Evolutionary conservation across 805 yeast genomes (phyloP).

Genomic region (Candida fluviatilis): DNA sequence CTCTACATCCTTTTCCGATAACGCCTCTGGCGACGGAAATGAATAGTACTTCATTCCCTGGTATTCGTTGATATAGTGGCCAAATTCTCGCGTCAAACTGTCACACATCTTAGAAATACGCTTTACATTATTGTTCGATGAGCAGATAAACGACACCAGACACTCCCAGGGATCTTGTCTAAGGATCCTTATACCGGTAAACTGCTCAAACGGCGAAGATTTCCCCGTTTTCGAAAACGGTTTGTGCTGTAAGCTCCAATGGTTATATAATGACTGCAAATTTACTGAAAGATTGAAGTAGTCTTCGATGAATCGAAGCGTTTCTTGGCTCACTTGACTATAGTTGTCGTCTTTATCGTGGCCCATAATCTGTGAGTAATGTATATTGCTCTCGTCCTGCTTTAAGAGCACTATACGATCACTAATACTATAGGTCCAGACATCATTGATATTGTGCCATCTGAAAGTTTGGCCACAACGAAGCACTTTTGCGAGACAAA

Average conservation of each 20-base stretch:
- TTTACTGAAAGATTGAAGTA: conserved; percentile 68
- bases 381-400: conserved; percentile 51
- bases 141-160: conserved; percentile 83
- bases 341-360: conserved; percentile 8
- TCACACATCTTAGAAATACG: conserved; percentile 93
- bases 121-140: conserved; percentile 93
- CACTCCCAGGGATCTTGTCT: conserved; percentile 98
- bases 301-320: conserved; percentile 47
- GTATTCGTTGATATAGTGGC: conserved; percentile 49
- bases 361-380: conserved; percentile 44
- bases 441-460: conserved; percentile 62
- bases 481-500: conserved; percentile 59
- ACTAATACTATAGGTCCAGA: conserved; percentile 62
- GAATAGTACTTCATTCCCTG: conserved; percentile 58
- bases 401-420: conserved; percentile 60
- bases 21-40: conserved; percentile 65
- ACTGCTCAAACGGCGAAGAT: conserved; percentile 31
- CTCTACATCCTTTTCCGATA: conserved; percentile 38
- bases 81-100: conserved; percentile 65
- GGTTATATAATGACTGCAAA: conserved; percentile 47
- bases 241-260: conserved; percentile 59
- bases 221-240: conserved; percentile 35
- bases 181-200: conserved; percentile 75
- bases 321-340: conserved; percentile 13
- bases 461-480: conserved; percentile 85